These are phyloP conservation scores for Vanrija sp. DNA, from an alignment of 1,284 basidiomycete species.

Conservation along the genomic window DNA sequence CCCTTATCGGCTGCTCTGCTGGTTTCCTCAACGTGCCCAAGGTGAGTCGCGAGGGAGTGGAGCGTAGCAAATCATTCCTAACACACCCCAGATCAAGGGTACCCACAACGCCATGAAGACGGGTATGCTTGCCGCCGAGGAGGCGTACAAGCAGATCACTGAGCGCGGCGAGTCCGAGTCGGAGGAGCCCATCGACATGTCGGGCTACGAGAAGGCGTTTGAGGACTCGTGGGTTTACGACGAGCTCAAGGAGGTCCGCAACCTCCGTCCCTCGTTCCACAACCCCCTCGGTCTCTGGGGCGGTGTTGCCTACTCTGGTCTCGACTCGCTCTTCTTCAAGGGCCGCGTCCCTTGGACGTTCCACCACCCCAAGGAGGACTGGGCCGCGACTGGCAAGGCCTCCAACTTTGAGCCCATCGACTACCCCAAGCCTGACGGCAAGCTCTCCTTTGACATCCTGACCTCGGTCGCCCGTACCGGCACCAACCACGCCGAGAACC, in stretches of 20 bases:
- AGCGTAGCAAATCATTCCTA: not conserved
- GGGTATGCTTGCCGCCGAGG: constrained; percentile 93
- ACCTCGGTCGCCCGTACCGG: constrained; percentile 87
- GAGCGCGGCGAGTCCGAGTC: constrained; percentile 17
- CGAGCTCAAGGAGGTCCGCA: constrained; percentile 88
- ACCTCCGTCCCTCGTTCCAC: constrained; percentile 88
- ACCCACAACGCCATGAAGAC: constrained; percentile 99
- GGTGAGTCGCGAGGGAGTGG: constrained; percentile 14
- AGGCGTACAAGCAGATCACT: constrained; percentile 66
- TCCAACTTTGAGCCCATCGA: constrained; percentile 72
- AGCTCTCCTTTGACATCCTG: constrained; percentile 89
- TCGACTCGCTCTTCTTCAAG: constrained; percentile 81
- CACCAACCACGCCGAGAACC: constrained; percentile 95
- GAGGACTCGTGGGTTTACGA: constrained; percentile 80
- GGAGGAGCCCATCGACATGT: constrained; percentile 61
- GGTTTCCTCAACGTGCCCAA: constrained; percentile 97
- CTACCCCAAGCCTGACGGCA: constrained; percentile 86
- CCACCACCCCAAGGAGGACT: constrained; percentile 66
- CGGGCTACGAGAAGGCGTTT: constrained; percentile 68
- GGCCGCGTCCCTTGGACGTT: constrained; percentile 93
- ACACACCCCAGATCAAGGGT: constrained; percentile 71
- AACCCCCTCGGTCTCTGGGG: constrained; percentile 80
- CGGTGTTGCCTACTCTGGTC: constrained; percentile 82
- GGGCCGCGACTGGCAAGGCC: constrained; percentile 67
- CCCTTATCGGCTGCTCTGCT: constrained; percentile 90